phyloP scores from a whole-genome alignment of 2,329 filamentous ascomycete species.

The Cadophora luteo-olivacea region DNA sequence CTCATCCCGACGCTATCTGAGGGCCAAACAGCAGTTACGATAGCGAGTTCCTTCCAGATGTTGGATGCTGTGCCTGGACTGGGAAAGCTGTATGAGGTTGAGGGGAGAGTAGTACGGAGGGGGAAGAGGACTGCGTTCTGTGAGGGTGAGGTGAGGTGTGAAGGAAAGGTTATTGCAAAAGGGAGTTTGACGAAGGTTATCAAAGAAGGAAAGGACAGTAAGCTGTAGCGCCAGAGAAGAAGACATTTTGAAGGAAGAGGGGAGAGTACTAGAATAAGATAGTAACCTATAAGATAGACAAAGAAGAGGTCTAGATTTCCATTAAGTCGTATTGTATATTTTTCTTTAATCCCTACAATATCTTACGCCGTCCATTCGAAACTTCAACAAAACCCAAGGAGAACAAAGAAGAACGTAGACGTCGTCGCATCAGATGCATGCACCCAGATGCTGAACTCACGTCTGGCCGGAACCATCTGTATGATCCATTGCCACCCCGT shows the following conservation, averaged over 20 bases:
- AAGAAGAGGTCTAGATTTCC: conserved; percentile 32
- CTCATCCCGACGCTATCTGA: conserved; percentile 17
- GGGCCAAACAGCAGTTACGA: conserved; percentile 17
- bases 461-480: conserved; percentile 24
- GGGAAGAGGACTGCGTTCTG: too few relatives aligned
- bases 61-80: conserved; percentile 14
- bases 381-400: conserved; percentile 11
- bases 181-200: conserved; percentile 19
- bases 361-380: conserved; percentile 32
- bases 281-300: neutral
- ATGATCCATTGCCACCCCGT: conserved; percentile 29
- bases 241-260: neutral
- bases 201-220: neutral
- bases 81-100: conserved; percentile 22
- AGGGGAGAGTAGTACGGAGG: neutral
- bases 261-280: neutral
- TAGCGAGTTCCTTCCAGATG: conserved; percentile 24
- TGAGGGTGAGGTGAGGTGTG: neutral
- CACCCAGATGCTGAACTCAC: conserved; percentile 11
- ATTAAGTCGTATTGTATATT: conserved; percentile 36
- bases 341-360: conserved; percentile 34
- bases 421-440: conserved; percentile 14
- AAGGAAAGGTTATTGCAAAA: conserved; percentile 10
- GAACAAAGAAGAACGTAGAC: conserved; percentile 12
- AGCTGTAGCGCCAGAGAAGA: conserved; percentile 1